Conservation (phyloP, 1,139 yeast species). For the Kazachstania sp. region DNA sequence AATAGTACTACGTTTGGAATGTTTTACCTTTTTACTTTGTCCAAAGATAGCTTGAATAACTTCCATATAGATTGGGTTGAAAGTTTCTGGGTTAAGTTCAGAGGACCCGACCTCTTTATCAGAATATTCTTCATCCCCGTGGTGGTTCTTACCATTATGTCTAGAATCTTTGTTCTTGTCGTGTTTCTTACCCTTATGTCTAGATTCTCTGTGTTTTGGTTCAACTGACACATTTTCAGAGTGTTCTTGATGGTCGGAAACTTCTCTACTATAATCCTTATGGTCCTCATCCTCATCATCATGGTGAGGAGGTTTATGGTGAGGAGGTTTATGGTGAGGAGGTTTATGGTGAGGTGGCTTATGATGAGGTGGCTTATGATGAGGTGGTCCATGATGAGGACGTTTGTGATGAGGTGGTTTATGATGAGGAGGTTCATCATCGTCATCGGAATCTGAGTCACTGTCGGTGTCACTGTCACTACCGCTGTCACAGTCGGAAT, state of each 20-base stretch:
- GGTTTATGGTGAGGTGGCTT: background rate
- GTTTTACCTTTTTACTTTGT: background rate
- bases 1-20: background rate
- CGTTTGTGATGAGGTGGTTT: background rate
- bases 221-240: background rate
- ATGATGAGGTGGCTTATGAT: background rate
- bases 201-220: background rate
- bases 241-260: background rate
- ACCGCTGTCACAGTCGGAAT: background rate
- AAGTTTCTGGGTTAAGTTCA: background rate
- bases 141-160: slow-evolving; percentile 3
- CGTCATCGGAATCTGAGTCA: background rate
- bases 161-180: background rate
- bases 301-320: background rate
- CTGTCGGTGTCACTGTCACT: background rate
- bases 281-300: background rate
- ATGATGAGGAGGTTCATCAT: background rate
- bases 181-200: background rate
- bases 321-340: background rate
- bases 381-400: background rate
- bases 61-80: background rate
- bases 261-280: background rate
- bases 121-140: background rate
- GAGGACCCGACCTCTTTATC: background rate
- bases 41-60: background rate